These are phyloP conservation scores for Neurospora sp. DNA, from an alignment of 2,329 filamentous ascomycete species.

Conservation along the genomic window DNA sequence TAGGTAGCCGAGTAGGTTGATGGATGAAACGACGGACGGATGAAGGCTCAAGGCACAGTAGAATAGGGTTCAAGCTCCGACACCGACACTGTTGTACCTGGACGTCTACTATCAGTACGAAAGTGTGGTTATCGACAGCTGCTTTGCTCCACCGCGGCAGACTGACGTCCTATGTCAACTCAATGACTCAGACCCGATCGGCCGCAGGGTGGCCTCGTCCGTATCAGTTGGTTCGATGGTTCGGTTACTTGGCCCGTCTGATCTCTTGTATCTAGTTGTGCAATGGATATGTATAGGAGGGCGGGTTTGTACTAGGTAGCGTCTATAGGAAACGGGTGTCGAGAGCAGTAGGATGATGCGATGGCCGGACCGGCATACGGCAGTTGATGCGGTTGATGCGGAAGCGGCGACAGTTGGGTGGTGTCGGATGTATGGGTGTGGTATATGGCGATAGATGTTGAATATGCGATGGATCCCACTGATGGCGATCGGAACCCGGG, in stretches of 20 bases:
- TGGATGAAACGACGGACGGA: constrained; percentile 6
- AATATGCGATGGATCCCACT: background rate
- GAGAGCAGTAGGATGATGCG: background rate
- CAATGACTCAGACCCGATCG: constrained; percentile 22
- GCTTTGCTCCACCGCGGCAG: constrained; percentile 15
- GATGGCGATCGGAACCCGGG: background rate
- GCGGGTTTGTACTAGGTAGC: too few relatives aligned
- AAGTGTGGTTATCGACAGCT: constrained; percentile 2
- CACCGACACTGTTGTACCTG: constrained; percentile 9
- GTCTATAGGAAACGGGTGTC: background rate
- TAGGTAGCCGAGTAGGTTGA: background rate
- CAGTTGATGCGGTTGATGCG: background rate
- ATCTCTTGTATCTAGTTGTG: background rate
- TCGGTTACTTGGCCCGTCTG: background rate
- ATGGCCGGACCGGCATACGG: background rate
- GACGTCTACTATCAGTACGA: constrained; percentile 6
- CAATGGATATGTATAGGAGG: background rate
- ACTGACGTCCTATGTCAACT: constrained; percentile 20
- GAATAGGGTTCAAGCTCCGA: constrained; percentile 10
- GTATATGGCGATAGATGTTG: background rate
- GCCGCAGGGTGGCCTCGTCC: constrained; percentile 6
- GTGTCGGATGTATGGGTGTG: background rate
- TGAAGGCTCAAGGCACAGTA: constrained; percentile 5
- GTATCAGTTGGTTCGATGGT: constrained; percentile 6
- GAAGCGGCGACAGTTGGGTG: background rate